Conservation (phyloP, 2,329 filamentous ascomycete species). For the Ophiosphaerella herpotricha region DNA sequence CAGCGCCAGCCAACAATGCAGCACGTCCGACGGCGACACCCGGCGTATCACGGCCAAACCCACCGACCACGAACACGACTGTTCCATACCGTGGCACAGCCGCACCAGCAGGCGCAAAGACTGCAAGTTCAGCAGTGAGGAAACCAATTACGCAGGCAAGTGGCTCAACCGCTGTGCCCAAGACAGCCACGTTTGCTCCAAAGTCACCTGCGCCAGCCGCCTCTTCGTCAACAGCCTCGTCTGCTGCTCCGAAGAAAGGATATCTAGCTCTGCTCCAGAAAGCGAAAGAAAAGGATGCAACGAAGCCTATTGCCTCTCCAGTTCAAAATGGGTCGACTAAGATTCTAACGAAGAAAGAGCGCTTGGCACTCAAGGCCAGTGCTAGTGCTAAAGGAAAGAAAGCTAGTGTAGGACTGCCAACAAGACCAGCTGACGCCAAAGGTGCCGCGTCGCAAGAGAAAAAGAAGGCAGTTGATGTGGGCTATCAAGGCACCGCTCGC, state of each 20-base stretch:
- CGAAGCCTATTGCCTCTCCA: conserved; percentile 60
- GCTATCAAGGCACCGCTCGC: conserved; percentile 56
- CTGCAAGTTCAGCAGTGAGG: conserved; percentile 27
- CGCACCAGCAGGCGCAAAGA: conserved; percentile 29
- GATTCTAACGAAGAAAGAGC: conserved; percentile 64
- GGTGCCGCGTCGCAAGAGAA: conserved; percentile 37
- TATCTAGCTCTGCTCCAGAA: conserved; percentile 76
- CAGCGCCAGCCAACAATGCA: conserved; percentile 31
- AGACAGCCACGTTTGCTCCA: conserved; percentile 23
- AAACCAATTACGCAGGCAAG: conserved; percentile 25
- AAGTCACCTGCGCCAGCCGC: conserved; percentile 25
- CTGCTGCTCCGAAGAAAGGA: conserved; percentile 67
- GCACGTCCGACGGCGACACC: conserved; percentile 29
- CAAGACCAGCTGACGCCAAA: conserved; percentile 26
- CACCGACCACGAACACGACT: conserved; percentile 22
- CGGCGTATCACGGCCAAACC: conserved; percentile 28
- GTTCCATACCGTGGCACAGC: conserved; percentile 48
- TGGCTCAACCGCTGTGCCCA: conserved; percentile 19
- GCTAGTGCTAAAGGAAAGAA: conserved; percentile 41
- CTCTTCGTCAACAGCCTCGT: conserved; percentile 27
- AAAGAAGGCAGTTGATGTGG: conserved; percentile 45
- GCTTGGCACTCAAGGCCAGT: conserved; percentile 50
- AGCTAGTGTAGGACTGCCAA: conserved; percentile 15
- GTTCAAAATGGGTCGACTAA: conserved; percentile 77
- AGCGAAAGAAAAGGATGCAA: conserved; percentile 63